Evolutionary conservation across 352 stramenopile species (phyloP).

Genomic region (Globisporangium uncinulatum): DNA sequence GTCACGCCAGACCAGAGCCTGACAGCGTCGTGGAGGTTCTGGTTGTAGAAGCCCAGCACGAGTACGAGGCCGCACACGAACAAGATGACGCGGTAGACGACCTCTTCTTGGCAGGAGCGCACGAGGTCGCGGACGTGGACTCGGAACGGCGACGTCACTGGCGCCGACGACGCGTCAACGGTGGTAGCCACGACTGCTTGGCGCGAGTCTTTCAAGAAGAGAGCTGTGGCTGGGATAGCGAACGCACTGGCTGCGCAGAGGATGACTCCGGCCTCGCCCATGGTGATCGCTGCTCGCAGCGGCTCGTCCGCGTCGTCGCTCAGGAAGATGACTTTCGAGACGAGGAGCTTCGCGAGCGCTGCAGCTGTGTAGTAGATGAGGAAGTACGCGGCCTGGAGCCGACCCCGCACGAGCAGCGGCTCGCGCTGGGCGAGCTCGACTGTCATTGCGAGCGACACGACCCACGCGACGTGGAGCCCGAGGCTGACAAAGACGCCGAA

Average conservation of each 20-base stretch:
- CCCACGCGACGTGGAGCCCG: conserved; percentile 33
- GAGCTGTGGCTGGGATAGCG: conserved; percentile 27
- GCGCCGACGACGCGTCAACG: not conserved
- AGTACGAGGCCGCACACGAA: conserved; percentile 41
- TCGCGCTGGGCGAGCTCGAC: conserved; percentile 54
- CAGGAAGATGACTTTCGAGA: conserved; percentile 24
- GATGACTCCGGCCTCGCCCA: conserved; percentile 16
- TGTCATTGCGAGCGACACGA: conserved; percentile 33
- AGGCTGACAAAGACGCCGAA: conserved; percentile 30
- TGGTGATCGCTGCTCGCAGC: conserved; percentile 16
- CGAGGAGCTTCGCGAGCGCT: conserved; percentile 17
- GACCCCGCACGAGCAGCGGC: conserved; percentile 32
- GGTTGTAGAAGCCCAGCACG: conserved; percentile 32
- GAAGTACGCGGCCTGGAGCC: conserved; percentile 36
- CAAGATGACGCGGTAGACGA: conserved; percentile 41
- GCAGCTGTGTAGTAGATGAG: conserved; percentile 33
- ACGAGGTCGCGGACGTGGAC: conserved; percentile 34
- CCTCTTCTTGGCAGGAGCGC: conserved; percentile 46
- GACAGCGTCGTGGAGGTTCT: conserved; percentile 24
- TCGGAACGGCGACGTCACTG: conserved; percentile 1
- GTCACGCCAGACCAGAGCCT: conserved; percentile 32
- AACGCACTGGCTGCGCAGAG: conserved; percentile 16
- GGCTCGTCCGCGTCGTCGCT: conserved; percentile 12
- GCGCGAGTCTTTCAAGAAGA: conserved; percentile 33
- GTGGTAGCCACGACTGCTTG: not conserved